phyloP scores from a whole-genome alignment of 2,329 filamentous ascomycete genomes.

The Apiospora marii region DNA sequence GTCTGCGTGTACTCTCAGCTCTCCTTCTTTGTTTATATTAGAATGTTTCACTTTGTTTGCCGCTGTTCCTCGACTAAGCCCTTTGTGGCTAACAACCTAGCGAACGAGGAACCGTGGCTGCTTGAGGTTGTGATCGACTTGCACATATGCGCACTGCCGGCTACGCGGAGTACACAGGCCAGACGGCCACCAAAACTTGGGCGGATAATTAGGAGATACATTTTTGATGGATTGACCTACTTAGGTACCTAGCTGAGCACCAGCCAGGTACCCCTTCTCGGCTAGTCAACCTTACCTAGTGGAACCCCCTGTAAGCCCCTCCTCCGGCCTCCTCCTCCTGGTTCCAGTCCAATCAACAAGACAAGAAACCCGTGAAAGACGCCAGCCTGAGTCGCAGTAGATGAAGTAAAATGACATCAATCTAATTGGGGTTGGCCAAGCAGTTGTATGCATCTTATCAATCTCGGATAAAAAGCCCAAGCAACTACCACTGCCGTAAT shows the following conservation, averaged over 20 bases:
- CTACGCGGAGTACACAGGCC: neutral
- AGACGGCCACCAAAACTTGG: neutral
- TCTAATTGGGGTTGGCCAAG: neutral
- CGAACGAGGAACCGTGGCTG: neutral
- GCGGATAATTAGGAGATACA: neutral
- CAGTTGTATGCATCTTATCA: neutral
- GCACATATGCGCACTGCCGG: neutral
- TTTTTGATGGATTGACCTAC: neutral
- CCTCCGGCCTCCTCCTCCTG: neutral
- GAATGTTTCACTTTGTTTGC: conserved; percentile 16
- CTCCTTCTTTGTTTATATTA: neutral
- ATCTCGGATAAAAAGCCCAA: neutral
- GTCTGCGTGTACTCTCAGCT: neutral
- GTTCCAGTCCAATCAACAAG: neutral
- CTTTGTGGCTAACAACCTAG: neutral
- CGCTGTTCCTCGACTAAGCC: conserved; percentile 6
- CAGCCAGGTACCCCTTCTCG: neutral
- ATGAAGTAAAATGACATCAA: conserved; percentile 3
- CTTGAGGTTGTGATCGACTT: neutral
- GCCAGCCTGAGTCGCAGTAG: neutral
- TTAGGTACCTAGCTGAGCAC: neutral
- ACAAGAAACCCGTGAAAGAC: neutral
- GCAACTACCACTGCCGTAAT: neutral
- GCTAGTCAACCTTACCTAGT: neutral
- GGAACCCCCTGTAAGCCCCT: conserved; percentile 1